Conservation (phyloP, 2,329 filamentous ascomycete species). For the Dissoconium aciculare region DNA sequence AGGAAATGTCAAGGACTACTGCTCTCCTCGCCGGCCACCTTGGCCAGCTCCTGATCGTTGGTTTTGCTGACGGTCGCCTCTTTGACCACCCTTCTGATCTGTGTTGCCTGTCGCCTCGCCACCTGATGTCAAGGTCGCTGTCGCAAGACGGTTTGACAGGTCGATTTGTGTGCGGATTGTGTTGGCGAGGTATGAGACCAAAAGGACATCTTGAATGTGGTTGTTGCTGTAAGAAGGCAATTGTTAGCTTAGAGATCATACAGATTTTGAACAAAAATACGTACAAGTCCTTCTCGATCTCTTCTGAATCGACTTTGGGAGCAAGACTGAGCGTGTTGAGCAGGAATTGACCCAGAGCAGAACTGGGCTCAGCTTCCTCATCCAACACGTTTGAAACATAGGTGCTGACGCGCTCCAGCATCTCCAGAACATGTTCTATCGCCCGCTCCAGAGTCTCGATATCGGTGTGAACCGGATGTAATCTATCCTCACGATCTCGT, state of each 20-base stretch:
- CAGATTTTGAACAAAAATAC: constrained; percentile 23
- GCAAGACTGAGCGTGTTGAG: constrained; percentile 86
- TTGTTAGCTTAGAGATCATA: constrained; percentile 14
- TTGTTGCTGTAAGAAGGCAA: constrained; percentile 55
- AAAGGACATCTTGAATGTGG: constrained; percentile 96
- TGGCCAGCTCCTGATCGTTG: constrained; percentile 17
- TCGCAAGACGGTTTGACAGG: constrained; percentile 84
- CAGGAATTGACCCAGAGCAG: constrained; percentile 83
- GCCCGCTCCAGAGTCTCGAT: constrained; percentile 78
- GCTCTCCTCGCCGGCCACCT: constrained; percentile 19
- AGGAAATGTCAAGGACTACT: constrained; percentile 10
- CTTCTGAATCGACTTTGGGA: constrained; percentile 79
- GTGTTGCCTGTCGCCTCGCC: constrained; percentile 16
- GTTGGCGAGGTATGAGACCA: constrained; percentile 96
- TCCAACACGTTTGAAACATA: constrained; percentile 91
- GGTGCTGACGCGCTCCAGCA: constrained; percentile 79
- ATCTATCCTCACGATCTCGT: constrained; percentile 61
- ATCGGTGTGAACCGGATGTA: constrained; percentile 63
- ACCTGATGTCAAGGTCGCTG: constrained; percentile 36
- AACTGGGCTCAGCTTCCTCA: constrained; percentile 79
- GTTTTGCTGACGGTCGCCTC: constrained; percentile 7
- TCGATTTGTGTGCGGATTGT: constrained; percentile 98
- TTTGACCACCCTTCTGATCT: constrained; percentile 10
- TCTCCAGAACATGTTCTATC: constrained; percentile 71
- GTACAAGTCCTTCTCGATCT: constrained; percentile 89